Conservation (phyloP, 169 alveolate genomes). For the Plasmodium gonderi region DNA sequence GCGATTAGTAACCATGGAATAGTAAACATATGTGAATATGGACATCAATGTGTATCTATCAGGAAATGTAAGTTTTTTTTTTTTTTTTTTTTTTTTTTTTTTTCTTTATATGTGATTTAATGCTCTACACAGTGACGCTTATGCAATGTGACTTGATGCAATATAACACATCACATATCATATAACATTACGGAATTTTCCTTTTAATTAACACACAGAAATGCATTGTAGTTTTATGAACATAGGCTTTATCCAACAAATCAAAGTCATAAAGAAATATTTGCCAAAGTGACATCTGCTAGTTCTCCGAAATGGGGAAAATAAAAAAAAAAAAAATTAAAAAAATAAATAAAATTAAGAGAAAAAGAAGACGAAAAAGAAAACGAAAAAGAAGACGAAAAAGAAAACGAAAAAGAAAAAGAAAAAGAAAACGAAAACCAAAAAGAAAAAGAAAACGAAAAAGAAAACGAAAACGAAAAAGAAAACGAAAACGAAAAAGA, state of each 20-base stretch:
- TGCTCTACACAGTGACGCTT: not conserved
- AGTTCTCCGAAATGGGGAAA: not conserved
- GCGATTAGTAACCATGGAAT: too few relatives aligned
- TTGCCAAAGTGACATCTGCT: not conserved
- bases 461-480: too few relatives aligned
- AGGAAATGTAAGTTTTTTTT: too few relatives aligned
- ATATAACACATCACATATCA: not conserved
- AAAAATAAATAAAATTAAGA: not conserved
- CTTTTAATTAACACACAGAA: not conserved
- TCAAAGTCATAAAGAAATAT: not conserved
- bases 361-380: too few relatives aligned
- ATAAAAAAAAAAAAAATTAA: not conserved
- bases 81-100: not conserved
- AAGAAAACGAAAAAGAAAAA: too few relatives aligned
- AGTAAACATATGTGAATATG: too few relatives aligned
- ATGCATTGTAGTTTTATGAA: not conserved
- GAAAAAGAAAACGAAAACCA: too few relatives aligned
- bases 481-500: too few relatives aligned
- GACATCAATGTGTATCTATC: too few relatives aligned
- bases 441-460: too few relatives aligned
- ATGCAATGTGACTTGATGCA: not conserved
- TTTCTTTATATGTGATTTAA: not conserved
- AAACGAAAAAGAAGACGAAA: too few relatives aligned
- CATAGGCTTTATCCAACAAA: not conserved
- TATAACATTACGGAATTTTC: not conserved